Evolutionary conservation across 768 basidiomycete species (phyloP).

Genomic region (Russula abietina): DNA sequence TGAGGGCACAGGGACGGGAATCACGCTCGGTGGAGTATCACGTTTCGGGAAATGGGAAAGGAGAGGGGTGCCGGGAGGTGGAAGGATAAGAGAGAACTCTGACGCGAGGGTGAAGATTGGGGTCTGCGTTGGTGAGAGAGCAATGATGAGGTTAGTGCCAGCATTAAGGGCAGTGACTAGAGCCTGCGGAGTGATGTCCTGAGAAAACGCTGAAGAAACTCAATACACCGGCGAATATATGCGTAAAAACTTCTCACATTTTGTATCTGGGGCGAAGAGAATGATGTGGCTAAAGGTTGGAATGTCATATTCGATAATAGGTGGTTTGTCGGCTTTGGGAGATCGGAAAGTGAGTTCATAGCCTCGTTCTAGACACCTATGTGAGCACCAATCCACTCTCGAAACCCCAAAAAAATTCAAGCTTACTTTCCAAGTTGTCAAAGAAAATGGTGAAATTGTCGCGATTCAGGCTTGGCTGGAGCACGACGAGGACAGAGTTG

Average conservation of each 20-base stretch:
- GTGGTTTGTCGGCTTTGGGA: slow-evolving; percentile 67
- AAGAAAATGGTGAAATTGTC: slow-evolving; percentile 80
- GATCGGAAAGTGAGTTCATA: slow-evolving; percentile 83
- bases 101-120: slow-evolving; percentile 71
- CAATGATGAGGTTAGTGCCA: slow-evolving; percentile 77
- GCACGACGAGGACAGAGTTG: slow-evolving; percentile 75
- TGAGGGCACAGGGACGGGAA: slow-evolving; percentile 54
- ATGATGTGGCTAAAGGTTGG: slow-evolving; percentile 81
- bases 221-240: not conserved
- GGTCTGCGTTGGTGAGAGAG: slow-evolving; percentile 70
- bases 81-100: slow-evolving; percentile 88
- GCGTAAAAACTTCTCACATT: slow-evolving; percentile 50
- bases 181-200: slow-evolving; percentile 77
- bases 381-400: slow-evolving; percentile 8
- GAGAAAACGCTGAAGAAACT: slow-evolving; percentile 48
- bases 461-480: slow-evolving; percentile 65
- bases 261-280: slow-evolving; percentile 77
- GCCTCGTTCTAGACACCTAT: slow-evolving; percentile 53
- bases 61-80: slow-evolving; percentile 76
- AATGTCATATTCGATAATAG: slow-evolving; percentile 62
- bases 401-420: not conserved
- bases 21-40: slow-evolving; percentile 52
- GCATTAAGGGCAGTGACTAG: slow-evolving; percentile 64
- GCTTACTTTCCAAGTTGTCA: slow-evolving; percentile 62
- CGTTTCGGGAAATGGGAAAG: slow-evolving; percentile 82